A percentile compares a stretch with the other conserved stretches of the same genome.
Evolutionary conservation across 2,329 filamentous ascomycete genomes (phyloP).

Genomic region (Myriosclerotinia curreyana): DNA sequence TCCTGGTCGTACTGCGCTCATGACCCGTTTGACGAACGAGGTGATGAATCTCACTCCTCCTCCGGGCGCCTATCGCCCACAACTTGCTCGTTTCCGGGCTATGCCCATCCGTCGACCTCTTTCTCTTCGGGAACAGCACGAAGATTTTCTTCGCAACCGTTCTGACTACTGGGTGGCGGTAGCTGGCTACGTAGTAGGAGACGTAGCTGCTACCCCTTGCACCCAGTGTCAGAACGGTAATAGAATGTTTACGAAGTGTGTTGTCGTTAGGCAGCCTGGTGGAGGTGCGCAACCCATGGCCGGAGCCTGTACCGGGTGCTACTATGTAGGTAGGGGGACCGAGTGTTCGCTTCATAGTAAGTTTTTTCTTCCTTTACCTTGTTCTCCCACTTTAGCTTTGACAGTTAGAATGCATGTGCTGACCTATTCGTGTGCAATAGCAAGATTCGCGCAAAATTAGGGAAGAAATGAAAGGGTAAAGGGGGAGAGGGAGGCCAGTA

Average conservation of each 20-base stretch:
- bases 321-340: background rate
- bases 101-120: background rate
- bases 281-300: too few species aligned
- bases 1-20: background rate
- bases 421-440: background rate
- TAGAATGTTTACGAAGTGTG: background rate
- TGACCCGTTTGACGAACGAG: background rate
- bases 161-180: background rate
- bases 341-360: background rate
- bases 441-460: too few species aligned
- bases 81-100: too few species aligned
- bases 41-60: background rate
- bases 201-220: background rate
- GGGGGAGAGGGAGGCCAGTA: background rate
- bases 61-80: background rate
- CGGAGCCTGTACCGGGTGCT: background rate
- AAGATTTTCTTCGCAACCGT: background rate
- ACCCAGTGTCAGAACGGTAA: background rate
- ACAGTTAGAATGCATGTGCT: background rate
- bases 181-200: background rate
- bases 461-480: too few species aligned
- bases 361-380: too few species aligned
- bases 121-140: background rate
- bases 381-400: too few species aligned
- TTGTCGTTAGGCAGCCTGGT: background rate